Conservation (phyloP, 331 rosid genomes). For the Quercus lobata region DNA sequence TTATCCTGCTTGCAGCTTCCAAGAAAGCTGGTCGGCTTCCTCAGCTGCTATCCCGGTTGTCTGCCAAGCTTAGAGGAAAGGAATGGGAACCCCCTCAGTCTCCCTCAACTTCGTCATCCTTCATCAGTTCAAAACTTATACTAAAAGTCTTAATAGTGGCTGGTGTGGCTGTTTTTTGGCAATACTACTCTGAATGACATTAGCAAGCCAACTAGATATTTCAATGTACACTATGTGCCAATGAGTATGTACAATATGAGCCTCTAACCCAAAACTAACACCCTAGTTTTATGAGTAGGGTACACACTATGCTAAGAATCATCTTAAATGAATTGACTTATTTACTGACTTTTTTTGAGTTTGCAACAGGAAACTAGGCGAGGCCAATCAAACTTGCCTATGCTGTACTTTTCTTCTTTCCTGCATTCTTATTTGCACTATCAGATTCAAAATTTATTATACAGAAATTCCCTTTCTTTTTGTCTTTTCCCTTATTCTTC, state of each 20-base stretch:
- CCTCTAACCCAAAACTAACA: slow-evolving; percentile 14
- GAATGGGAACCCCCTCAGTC: slow-evolving; percentile 38
- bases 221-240: slow-evolving; percentile 32
- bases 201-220: slow-evolving; percentile 8
- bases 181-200: slow-evolving; percentile 49
- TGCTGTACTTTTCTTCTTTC: not conserved
- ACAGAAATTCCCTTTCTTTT: not conserved
- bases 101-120: slow-evolving; percentile 33
- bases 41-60: slow-evolving; percentile 35
- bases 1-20: slow-evolving; percentile 36
- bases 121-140: slow-evolving; percentile 44
- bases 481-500: too few relatives aligned
- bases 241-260: slow-evolving; percentile 29
- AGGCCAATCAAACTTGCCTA: not conserved
- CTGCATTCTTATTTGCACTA: not conserved
- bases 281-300: slow-evolving; percentile 17
- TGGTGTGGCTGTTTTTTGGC: slow-evolving; percentile 75
- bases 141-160: slow-evolving; percentile 52
- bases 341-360: not conserved
- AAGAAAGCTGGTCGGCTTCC: slow-evolving; percentile 31
- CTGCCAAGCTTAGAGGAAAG: slow-evolving; percentile 55
- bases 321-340: not conserved
- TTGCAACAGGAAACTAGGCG: not conserved
- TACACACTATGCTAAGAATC: not conserved
- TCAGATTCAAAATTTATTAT: not conserved